These are phyloP conservation scores for Nicotiana undulata DNA, from an alignment of 257 asterid species.

Conservation along the genomic window DNA sequence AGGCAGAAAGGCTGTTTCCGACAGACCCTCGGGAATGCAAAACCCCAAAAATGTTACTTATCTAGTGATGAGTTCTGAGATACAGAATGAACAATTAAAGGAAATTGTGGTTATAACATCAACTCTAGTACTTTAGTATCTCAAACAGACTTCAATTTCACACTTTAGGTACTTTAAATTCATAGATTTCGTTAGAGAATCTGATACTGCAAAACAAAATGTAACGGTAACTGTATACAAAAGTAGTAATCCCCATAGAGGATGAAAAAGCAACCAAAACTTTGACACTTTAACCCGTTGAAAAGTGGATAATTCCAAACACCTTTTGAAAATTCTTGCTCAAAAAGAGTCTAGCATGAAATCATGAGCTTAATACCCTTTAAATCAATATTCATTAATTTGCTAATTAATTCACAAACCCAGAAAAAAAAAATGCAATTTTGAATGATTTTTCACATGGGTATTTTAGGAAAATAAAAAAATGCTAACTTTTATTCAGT, in stretches of 20 bases:
- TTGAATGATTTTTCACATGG: neutral
- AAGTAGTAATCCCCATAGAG: neutral
- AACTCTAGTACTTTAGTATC: neutral
- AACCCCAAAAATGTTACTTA: neutral
- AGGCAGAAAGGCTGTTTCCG: too few relatives aligned
- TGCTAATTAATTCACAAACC: neutral
- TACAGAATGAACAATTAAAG: neutral
- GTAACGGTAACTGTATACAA: slow-evolving; percentile 9
- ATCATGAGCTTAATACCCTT: neutral
- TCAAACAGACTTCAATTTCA: neutral
- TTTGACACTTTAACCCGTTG: slow-evolving; percentile 10
- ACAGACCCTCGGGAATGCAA: neutral
- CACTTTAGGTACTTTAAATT: slow-evolving; percentile 1
- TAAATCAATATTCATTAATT: neutral
- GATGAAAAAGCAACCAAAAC: neutral
- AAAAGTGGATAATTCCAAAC: neutral
- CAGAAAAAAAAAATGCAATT: neutral
- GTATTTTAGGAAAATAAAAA: neutral
- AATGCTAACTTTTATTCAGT: neutral
- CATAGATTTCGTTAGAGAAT: slow-evolving; percentile 6
- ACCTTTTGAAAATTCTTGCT: neutral
- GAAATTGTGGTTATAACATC: neutral
- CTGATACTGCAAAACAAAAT: slow-evolving; percentile 7
- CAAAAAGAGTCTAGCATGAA: neutral
- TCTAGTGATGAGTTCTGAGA: neutral